A percentile compares a stretch with the other conserved stretches of the same genome.
phyloP scores from a whole-genome alignment of 257 asterid species.

The Leptodermis oblonga region DNA sequence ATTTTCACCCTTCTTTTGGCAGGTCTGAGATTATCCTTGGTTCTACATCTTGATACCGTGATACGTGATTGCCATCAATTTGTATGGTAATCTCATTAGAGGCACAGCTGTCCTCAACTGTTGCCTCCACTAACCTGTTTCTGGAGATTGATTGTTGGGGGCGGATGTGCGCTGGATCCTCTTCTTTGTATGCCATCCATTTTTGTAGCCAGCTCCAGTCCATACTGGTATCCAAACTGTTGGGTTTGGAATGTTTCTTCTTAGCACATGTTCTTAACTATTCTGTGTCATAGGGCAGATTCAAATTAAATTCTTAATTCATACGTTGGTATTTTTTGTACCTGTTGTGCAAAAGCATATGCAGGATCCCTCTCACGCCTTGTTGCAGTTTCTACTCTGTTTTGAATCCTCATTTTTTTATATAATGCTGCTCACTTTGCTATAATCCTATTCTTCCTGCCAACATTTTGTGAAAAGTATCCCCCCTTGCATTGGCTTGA shows the following conservation, averaged over 20 bases:
- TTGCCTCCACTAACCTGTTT: conserved; percentile 28
- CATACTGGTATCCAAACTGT: conserved; percentile 25
- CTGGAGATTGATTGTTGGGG: conserved; percentile 4
- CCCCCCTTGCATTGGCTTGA: neutral
- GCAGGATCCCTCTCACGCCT: conserved; percentile 62
- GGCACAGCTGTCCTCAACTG: conserved; percentile 52
- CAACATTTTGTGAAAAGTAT: neutral
- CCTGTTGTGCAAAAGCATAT: conserved; percentile 60
- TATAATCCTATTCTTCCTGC: conserved; percentile 60
- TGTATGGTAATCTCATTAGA: conserved; percentile 42
- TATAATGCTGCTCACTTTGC: conserved; percentile 47
- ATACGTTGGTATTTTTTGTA: neutral
- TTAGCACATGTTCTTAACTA: conserved; percentile 45
- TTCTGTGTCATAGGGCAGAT: neutral
- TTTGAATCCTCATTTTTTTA: conserved; percentile 41
- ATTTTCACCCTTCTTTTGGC: conserved; percentile 19
- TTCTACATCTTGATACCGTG: conserved; percentile 1
- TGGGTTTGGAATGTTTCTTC: conserved; percentile 27
- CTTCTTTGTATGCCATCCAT: conserved; percentile 46
- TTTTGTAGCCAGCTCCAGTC: conserved; percentile 54
- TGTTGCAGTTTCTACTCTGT: conserved; percentile 48
- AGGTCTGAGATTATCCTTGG: conserved; percentile 28
- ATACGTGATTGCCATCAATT: conserved; percentile 14
- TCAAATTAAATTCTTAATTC: neutral
- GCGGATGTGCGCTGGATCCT: neutral